phyloP scores from a whole-genome alignment of 2,329 filamentous ascomycete genomes.

The Phyllosticta citriasiana region DNA sequence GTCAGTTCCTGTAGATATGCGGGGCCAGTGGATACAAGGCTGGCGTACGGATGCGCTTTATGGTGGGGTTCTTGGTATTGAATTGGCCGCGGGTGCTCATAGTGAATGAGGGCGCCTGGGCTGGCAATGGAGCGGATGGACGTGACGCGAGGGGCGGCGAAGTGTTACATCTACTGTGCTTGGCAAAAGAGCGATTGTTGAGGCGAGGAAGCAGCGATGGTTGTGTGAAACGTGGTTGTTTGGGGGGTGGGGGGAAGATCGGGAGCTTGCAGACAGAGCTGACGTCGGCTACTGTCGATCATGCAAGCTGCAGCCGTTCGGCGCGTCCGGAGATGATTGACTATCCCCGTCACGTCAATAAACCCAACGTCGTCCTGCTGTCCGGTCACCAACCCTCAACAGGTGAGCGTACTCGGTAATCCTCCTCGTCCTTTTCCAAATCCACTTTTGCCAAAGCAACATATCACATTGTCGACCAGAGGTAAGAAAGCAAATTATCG shows the following conservation, averaged over 20 bases:
- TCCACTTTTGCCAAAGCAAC: too few relatives aligned
- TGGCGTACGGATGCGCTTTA: slow-evolving; percentile 66
- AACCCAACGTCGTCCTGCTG: too few relatives aligned
- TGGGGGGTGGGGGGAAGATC: not conserved
- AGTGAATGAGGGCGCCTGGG: slow-evolving; percentile 11
- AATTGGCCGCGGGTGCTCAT: slow-evolving; percentile 38
- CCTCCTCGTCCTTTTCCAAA: too few relatives aligned
- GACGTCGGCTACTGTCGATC: not conserved
- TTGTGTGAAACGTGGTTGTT: not conserved
- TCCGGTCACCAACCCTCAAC: too few relatives aligned
- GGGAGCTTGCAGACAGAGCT: not conserved
- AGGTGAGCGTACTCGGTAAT: too few relatives aligned
- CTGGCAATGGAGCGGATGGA: not conserved
- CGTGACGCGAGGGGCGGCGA: not conserved
- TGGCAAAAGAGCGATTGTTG: not conserved
- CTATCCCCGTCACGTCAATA: too few relatives aligned
- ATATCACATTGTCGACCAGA: not conserved
- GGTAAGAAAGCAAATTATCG: not conserved
- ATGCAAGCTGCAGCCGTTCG: not conserved
- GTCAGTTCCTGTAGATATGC: slow-evolving; percentile 16
- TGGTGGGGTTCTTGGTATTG: slow-evolving; percentile 72
- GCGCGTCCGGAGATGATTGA: not conserved
- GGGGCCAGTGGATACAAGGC: slow-evolving; percentile 8
- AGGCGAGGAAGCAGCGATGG: not conserved
- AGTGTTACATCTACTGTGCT: too few relatives aligned